A percentile compares a stretch with the other conserved stretches of the same genome.
Conservation (phyloP, 768 basidiomycete genomes). For the Auricularia sp. region DNA sequence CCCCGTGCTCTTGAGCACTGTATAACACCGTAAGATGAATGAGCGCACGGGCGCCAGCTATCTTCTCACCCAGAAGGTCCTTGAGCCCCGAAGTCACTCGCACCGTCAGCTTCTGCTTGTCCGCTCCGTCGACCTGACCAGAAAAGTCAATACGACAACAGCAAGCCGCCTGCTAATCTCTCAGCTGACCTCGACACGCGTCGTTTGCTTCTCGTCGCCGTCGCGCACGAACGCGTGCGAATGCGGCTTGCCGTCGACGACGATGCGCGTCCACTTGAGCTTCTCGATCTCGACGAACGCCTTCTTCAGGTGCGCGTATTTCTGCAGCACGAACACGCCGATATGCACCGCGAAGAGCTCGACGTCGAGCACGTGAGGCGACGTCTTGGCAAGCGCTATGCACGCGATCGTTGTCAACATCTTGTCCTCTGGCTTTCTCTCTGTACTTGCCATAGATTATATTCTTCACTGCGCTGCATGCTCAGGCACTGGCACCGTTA, state of each 20-base stretch:
- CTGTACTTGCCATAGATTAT: slow-evolving; percentile 20
- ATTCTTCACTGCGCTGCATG: slow-evolving; percentile 27
- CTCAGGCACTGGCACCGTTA: slow-evolving; percentile 1
- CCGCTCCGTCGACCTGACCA: slow-evolving; percentile 51
- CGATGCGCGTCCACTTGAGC: slow-evolving; percentile 77
- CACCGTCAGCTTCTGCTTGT: slow-evolving; percentile 53
- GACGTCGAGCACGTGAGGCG: slow-evolving; percentile 74
- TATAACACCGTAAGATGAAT: neutral
- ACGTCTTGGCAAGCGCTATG: slow-evolving; percentile 65
- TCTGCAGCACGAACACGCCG: slow-evolving; percentile 70
- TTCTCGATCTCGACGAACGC: slow-evolving; percentile 65
- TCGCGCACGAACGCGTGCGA: slow-evolving; percentile 78
- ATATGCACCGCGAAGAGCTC: slow-evolving; percentile 85
- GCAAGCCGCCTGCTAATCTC: neutral
- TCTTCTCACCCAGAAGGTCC: slow-evolving; percentile 65
- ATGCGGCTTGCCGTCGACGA: slow-evolving; percentile 44
- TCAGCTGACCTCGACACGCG: slow-evolving; percentile 43
- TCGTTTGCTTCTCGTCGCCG: slow-evolving; percentile 78
- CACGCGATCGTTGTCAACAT: no score
- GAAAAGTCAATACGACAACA: neutral
- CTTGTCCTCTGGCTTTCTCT: no score
- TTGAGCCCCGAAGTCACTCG: slow-evolving; percentile 57
- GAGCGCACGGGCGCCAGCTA: no score
- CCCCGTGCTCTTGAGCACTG: slow-evolving; percentile 85
- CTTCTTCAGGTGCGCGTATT: slow-evolving; percentile 67